Evolutionary conservation across 306 rosid genomes (phyloP).

Genomic region (Acacia acuminata): DNA sequence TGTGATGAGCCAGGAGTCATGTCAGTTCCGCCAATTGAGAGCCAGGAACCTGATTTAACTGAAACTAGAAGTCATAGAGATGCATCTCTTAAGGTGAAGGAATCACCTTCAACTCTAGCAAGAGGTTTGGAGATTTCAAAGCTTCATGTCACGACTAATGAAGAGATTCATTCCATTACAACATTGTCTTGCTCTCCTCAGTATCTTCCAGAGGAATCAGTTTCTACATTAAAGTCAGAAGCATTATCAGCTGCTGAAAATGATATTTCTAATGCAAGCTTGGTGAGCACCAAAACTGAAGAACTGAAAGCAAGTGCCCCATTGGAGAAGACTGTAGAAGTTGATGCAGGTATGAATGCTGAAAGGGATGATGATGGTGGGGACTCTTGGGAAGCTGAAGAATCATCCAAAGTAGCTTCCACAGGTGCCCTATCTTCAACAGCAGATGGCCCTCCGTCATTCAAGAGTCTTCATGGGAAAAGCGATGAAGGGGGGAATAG

Average conservation of each 20-base stretch:
- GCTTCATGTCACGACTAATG: constrained; percentile 35
- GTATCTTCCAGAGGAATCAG: constrained; percentile 39
- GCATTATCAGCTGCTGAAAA: constrained; percentile 36
- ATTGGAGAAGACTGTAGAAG: constrained; percentile 53
- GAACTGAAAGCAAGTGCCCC: constrained; percentile 45
- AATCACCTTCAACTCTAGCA: constrained; percentile 24
- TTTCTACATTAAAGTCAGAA: constrained; percentile 44
- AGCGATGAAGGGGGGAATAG: constrained; percentile 85
- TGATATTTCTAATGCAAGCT: constrained; percentile 46
- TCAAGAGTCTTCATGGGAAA: constrained; percentile 84
- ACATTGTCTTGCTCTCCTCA: constrained; percentile 38
- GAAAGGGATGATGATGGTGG: constrained; percentile 77
- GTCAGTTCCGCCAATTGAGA: constrained; percentile 33
- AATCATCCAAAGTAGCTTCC: constrained; percentile 53
- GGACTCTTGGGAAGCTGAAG: constrained; percentile 82
- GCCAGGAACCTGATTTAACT: constrained; percentile 39
- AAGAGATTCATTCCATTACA: constrained; percentile 43
- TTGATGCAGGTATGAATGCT: constrained; percentile 52
- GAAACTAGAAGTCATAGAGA: constrained; percentile 49
- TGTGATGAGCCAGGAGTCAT: constrained; percentile 46
- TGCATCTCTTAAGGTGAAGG: constrained; percentile 38
- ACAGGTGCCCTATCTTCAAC: constrained; percentile 46
- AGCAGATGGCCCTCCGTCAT: constrained; percentile 87
- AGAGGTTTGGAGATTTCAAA: neutral
- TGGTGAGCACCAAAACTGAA: constrained; percentile 32